A percentile compares a stretch with the other conserved stretches of the same genome.
Evolutionary conservation across 257 asterid genomes (phyloP).

Genomic region (Leptodermis oblonga): DNA sequence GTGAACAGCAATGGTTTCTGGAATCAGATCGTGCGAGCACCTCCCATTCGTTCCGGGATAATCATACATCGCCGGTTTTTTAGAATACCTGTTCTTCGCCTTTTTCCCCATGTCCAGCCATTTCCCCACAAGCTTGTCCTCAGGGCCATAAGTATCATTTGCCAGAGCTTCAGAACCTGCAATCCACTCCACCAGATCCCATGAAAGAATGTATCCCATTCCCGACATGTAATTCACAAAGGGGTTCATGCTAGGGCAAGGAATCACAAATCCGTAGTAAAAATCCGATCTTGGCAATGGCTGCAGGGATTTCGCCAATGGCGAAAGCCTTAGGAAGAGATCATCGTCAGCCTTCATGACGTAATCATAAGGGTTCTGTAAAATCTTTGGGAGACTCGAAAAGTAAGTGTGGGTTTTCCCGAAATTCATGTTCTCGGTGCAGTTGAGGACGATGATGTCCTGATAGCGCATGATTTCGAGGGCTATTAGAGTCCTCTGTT

Average conservation of each 20-base stretch:
- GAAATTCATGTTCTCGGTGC: conserved; percentile 63
- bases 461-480: conserved; percentile 64
- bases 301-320: conserved; percentile 44
- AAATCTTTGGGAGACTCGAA: conserved; percentile 55
- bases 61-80: conserved; percentile 73
- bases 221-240: conserved; percentile 77
- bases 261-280: conserved; percentile 74
- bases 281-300: conserved; percentile 50
- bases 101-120: conserved; percentile 60
- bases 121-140: conserved; percentile 67
- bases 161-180: conserved; percentile 33
- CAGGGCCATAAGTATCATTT: conserved; percentile 54
- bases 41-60: conserved; percentile 77
- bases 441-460: conserved; percentile 58
- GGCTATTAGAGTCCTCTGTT: conserved; percentile 39
- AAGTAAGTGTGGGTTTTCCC: conserved; percentile 70
- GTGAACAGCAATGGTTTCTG: conserved; percentile 67
- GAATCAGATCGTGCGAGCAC: conserved; percentile 70
- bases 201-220: conserved; percentile 71
- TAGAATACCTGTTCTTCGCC: conserved; percentile 59
- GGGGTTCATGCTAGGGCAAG: conserved; percentile 72
- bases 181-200: conserved; percentile 85
- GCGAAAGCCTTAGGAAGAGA: conserved; percentile 51
- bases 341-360: conserved; percentile 89
- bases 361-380: conserved; percentile 45